A percentile compares a stretch with the other conserved stretches of the same genome.
These are phyloP conservation scores for Osmanthus fragrans DNA, from an alignment of 257 asterid genomes.

Conservation along the genomic window DNA sequence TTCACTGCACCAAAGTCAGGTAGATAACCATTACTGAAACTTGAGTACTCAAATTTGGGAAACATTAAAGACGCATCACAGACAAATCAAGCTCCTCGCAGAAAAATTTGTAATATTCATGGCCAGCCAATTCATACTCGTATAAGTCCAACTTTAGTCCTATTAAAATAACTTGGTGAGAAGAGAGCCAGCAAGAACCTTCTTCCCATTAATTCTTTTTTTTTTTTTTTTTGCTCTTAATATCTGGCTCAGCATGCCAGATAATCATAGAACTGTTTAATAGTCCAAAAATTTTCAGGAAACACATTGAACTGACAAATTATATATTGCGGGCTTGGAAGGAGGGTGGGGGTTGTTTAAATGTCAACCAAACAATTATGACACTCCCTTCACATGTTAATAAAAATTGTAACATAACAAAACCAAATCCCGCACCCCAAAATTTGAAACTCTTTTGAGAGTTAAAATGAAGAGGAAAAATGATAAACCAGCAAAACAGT, in stretches of 20 bases:
- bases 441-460: background rate
- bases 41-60: background rate
- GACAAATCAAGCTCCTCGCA: background rate
- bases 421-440: background rate
- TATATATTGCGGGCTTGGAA: background rate
- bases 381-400: background rate
- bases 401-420: background rate
- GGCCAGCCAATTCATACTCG: background rate
- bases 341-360: background rate
- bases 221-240: no score
- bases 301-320: background rate
- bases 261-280: background rate
- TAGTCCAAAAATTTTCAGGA: background rate
- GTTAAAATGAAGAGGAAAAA: background rate
- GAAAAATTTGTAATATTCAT: background rate
- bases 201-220: background rate
- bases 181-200: background rate
- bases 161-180: background rate
- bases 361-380: background rate
- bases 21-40: conserved; percentile 6
- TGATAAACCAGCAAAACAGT: background rate
- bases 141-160: background rate
- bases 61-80: background rate
- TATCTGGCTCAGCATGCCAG: background rate
- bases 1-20: conserved; percentile 59